Base-by-base conservation (phyloP, 805 yeast species). In the Candida tallmaniae region DNA sequence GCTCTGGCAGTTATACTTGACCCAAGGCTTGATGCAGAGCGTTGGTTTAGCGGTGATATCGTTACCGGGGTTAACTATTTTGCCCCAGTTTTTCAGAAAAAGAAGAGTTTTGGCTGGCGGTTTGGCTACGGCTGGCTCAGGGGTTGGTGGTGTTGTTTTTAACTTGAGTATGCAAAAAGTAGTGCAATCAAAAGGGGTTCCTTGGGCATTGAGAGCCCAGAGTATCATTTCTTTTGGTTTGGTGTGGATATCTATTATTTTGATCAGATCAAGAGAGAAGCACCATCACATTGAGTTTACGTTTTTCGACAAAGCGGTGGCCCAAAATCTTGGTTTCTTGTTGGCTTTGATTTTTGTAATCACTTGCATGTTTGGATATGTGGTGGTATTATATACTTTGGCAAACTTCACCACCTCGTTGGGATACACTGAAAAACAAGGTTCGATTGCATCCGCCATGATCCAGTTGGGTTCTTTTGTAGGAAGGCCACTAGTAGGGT, bases 11-110 rank as follows among this genome's bases (percentile, higher is more conserved):
- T 49, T 83, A 10, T 79, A 70, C 47, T 52, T 79, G 26, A 74
- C 85, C 5, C 89, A 83, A 55, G 89, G 90, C 19, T 62, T 80
- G 2, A 40, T 83, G 27, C 71, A 70, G 34, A 83, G 87, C 21
- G 48, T 73, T 21, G 80, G 80, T 2, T 52, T 77, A 44, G 76
- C 85, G 0, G 51, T 76, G 11, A 61, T 78, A 23, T 72, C 76
- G 34, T 65, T 78, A 3, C 82, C 90, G 1, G 77, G 75, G 4
- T 58, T 77, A 14, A 67, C 77, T 2, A 55, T 81, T 10, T 47
- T 83, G 17, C 87, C 88, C 0, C 84, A 77, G 35, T 83, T 84
- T 82, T 83, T 83, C 51, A 55, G 74, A 28, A 78, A 74, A 43
- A 78, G 61, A 39, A 65, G 89, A 44, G 79, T 79, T 20, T 49